Evolutionary conservation across 257 asterid species (phyloP).

Genomic region (Solanum chilense): DNA sequence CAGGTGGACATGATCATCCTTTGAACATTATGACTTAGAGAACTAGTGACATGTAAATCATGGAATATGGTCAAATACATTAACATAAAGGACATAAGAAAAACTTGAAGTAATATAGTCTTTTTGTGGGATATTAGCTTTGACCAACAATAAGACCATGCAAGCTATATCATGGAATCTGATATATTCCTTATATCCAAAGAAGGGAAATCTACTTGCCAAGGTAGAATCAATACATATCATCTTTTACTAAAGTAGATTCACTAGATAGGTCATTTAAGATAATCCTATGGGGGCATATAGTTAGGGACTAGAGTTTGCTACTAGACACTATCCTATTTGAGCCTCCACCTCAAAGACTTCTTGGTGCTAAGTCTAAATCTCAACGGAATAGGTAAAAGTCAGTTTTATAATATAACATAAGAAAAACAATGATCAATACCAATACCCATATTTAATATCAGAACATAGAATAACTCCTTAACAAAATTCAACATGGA

Average conservation of each 20-base stretch:
- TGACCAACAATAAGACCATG: neutral
- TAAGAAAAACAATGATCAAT: too few species aligned
- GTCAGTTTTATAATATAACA: too few species aligned
- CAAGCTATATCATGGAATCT: neutral
- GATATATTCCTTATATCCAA: neutral
- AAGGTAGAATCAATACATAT: neutral
- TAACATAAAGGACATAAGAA: neutral
- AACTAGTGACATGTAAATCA: neutral
- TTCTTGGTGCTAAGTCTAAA: too few species aligned
- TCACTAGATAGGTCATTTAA: neutral
- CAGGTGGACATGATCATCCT: neutral
- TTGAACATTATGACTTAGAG: neutral
- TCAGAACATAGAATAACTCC: too few species aligned
- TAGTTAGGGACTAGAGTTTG: neutral
- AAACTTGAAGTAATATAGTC: neutral
- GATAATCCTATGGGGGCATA: neutral
- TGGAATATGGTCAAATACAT: neutral
- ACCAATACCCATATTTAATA: too few species aligned
- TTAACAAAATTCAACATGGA: too few species aligned
- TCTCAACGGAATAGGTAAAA: too few species aligned
- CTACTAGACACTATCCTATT: too few species aligned
- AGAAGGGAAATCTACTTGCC: neutral
- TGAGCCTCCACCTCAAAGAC: too few species aligned
- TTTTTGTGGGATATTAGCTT: neutral
- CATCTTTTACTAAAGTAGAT: neutral